phyloP scores from a whole-genome alignment of 805 yeast species.

The Saccharomycopsis sp. region DNA sequence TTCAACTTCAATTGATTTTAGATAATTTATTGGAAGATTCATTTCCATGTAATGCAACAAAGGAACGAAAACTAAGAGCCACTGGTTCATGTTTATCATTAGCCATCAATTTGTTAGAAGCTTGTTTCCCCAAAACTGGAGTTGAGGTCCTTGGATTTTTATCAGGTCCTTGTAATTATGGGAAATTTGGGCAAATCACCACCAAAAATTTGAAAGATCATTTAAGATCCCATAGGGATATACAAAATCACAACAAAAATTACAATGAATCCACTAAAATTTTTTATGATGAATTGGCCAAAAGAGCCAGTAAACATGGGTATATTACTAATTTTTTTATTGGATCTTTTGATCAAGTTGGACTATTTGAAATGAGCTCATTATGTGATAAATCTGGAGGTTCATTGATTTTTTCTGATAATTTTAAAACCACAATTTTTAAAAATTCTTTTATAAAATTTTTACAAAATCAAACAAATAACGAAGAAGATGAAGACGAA shows the following conservation, averaged over 20 bases:
- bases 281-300: conserved; percentile 42
- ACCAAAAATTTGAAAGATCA: conserved; percentile 48
- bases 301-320: conserved; percentile 37
- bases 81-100: conserved; percentile 53
- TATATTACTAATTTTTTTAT: conserved; percentile 47
- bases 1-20: conserved; percentile 36
- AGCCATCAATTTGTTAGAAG: conserved; percentile 29
- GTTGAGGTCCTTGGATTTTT: conserved; percentile 44
- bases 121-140: conserved; percentile 37
- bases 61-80: conserved; percentile 40
- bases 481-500: conserved; percentile 1
- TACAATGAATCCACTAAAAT: conserved; percentile 26
- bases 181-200: conserved; percentile 50
- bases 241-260: conserved; percentile 27
- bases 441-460: conserved; percentile 52
- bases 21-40: conserved; percentile 39
- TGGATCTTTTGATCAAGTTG: conserved; percentile 63
- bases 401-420: conserved; percentile 48
- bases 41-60: conserved; percentile 34
- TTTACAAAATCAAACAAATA: conserved; percentile 22
- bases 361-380: conserved; percentile 55
- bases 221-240: conserved; percentile 56
- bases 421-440: conserved; percentile 57
- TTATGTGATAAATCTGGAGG: conserved; percentile 54
- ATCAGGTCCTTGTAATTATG: conserved; percentile 58